A percentile compares a stretch with the other conserved stretches of the same genome.
Conservation (phyloP, 2,329 filamentous ascomycete species). For the Cercospora zeina region DNA sequence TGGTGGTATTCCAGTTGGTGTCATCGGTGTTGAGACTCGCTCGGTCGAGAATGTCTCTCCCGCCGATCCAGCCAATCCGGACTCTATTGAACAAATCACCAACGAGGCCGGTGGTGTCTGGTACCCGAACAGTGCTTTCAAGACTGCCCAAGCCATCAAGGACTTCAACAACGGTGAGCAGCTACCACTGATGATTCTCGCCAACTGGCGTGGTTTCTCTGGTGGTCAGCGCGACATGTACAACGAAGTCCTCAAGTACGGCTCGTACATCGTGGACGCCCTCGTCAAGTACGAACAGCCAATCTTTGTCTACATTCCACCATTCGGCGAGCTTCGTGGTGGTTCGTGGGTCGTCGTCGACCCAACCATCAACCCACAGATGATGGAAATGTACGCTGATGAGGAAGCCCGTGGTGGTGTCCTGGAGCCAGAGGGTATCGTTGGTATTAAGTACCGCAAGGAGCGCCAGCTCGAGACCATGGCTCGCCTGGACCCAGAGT, state of each 20-base stretch:
- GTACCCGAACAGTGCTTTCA: constrained; percentile 99
- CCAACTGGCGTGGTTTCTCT: constrained; percentile 99
- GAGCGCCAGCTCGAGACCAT: constrained; percentile 98
- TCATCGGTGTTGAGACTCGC: constrained; percentile 94
- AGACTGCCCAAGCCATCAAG: constrained; percentile 97
- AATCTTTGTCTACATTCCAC: constrained; percentile 98
- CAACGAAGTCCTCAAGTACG: constrained; percentile 99
- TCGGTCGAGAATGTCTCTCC: constrained; percentile 96
- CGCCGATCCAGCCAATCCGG: constrained; percentile 94
- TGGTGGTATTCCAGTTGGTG: constrained; percentile 95
- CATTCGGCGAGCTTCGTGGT: constrained; percentile 93
- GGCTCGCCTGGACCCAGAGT: constrained; percentile 84
- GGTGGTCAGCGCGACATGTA: constrained; percentile 99
- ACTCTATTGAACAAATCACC: constrained; percentile 92
- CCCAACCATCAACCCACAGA: constrained; percentile 92
- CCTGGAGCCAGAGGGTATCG: constrained; percentile 94
- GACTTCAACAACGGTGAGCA: constrained; percentile 99
- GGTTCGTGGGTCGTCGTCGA: constrained; percentile 99
- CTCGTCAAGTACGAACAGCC: constrained; percentile 98
- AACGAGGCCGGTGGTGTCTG: constrained; percentile 98
- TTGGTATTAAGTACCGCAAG: constrained; percentile 97
- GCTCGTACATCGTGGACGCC: constrained; percentile 97
- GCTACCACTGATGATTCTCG: constrained; percentile 96
- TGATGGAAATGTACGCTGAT: constrained; percentile 99
- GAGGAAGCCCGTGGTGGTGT: constrained; percentile 94